Percentiles rank a stretch among this genome's conserved stretches.
phyloP scores from a whole-genome alignment of 208 protist genomes.

The Wallacemonas sp. region DNA sequence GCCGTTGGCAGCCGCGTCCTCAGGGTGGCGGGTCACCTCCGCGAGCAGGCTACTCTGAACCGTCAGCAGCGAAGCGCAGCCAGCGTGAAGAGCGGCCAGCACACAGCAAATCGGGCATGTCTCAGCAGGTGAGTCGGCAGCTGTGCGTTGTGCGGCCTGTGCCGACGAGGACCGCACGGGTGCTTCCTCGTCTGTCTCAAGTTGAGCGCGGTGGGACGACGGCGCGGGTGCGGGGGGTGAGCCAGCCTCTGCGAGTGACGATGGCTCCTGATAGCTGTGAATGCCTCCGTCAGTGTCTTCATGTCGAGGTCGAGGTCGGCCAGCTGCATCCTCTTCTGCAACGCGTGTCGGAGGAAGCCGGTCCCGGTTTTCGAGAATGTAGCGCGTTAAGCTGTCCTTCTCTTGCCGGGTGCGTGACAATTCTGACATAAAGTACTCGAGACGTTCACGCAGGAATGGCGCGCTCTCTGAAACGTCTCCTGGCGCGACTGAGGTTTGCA shows the following conservation, averaged over 20 bases:
- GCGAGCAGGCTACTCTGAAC: constrained; percentile 32
- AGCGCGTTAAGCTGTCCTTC: constrained; percentile 32
- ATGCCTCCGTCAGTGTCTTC: constrained; percentile 10
- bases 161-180: too few species aligned
- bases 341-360: background rate
- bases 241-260: background rate
- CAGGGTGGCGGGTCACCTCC: constrained; percentile 4
- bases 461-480: background rate
- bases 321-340: background rate
- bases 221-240: background rate
- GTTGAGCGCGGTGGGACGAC: background rate
- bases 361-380: constrained; percentile 14
- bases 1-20: background rate
- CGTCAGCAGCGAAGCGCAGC: constrained; percentile 49
- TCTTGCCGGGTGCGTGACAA: constrained; percentile 30
- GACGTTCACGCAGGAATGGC: constrained; percentile 10
- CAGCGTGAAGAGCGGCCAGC: constrained; percentile 35
- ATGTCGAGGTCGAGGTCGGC: background rate
- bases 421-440: constrained; percentile 31
- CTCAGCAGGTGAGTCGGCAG: too few species aligned
- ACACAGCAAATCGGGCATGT: constrained; percentile 19
- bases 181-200: background rate
- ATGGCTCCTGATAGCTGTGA: constrained; percentile 8
- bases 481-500: constrained; percentile 12
- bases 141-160: too few species aligned